phyloP scores from a whole-genome alignment of 2,329 filamentous ascomycete genomes.

The Pseudocercospora ulei region DNA sequence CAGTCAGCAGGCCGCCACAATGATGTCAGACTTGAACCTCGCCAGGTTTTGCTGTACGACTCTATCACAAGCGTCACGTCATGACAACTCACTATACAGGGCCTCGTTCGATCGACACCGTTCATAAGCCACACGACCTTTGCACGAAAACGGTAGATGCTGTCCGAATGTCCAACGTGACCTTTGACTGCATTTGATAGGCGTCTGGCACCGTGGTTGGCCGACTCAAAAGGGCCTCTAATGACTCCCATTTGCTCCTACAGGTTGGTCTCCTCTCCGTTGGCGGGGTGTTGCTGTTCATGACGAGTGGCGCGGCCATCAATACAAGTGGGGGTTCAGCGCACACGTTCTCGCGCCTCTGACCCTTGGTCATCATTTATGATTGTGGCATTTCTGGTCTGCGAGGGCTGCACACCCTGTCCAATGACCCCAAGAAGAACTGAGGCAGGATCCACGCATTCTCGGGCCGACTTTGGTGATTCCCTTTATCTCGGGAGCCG shows the following conservation, averaged over 20 bases:
- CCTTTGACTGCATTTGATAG: no score
- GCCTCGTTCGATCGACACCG: no score
- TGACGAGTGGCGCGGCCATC: slow-evolving; percentile 34
- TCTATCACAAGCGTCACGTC: no score
- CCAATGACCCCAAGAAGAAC: slow-evolving; percentile 29
- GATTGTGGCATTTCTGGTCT: slow-evolving; percentile 31
- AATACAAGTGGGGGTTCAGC: slow-evolving; percentile 31
- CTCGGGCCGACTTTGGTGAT: slow-evolving; percentile 35
- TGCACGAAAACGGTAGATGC: no score
- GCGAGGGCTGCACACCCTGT: slow-evolving; percentile 27
- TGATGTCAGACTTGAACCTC: slow-evolving; percentile 1
- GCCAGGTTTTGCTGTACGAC: no score
- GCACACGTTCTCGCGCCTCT: slow-evolving; percentile 32
- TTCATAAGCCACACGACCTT: no score
- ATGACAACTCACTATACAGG: no score
- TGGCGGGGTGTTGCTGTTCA: slow-evolving; percentile 44
- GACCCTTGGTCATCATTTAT: slow-evolving; percentile 30
- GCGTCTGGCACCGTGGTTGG: not conserved
- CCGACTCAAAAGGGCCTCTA: not conserved
- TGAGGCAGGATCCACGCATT: slow-evolving; percentile 29
- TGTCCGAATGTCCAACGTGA: no score
- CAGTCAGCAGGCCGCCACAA: slow-evolving; percentile 6
- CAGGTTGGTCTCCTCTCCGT: slow-evolving; percentile 42
- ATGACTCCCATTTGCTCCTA: not conserved
- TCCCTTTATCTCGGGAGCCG: slow-evolving; percentile 35